phyloP scores from a whole-genome alignment of 768 basidiomycete species.

The Xerocomellus amylosporus region DNA sequence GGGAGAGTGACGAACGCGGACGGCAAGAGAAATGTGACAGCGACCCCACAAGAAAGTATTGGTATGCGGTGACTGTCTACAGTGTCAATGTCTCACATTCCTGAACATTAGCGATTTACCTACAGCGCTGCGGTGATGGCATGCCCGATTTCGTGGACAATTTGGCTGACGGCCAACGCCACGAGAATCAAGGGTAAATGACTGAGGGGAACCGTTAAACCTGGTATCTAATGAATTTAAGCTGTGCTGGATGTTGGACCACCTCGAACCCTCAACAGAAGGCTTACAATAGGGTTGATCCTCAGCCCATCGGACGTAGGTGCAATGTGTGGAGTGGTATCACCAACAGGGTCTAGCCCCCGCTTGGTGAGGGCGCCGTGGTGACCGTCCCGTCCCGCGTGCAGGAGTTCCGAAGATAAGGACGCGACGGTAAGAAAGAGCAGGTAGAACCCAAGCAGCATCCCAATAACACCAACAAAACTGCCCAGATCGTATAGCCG shows the following conservation, averaged over 20 bases:
- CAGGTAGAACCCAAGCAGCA: constrained; percentile 41
- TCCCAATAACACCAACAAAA: constrained; percentile 45
- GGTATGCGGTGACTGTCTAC: constrained; percentile 58
- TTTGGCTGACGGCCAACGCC: constrained; percentile 60
- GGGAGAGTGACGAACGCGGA: constrained; percentile 74
- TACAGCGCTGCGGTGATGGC: constrained; percentile 73
- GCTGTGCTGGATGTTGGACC: background rate
- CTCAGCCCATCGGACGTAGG: constrained; percentile 7
- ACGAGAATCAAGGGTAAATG: constrained; percentile 66
- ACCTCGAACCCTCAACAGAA: background rate
- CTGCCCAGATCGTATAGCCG: constrained; percentile 52
- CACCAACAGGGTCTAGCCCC: background rate
- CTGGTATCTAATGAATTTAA: constrained; percentile 60
- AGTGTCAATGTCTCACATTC: background rate
- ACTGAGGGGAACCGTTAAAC: constrained; percentile 71
- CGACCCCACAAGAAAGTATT: constrained; percentile 57
- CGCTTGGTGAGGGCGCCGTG: constrained; percentile 16
- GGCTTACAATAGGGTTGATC: constrained; percentile 33
- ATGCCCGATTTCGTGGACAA: constrained; percentile 82
- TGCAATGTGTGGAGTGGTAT: background rate
- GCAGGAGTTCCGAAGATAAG: constrained; percentile 18
- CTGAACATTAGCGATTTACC: constrained; percentile 24
- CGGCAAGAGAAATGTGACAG: constrained; percentile 62
- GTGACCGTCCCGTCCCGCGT: background rate
- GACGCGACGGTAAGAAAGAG: constrained; percentile 36